Percentiles rank a stretch among this genome's conserved stretches.
Conservation (phyloP, 208 protist genomes). For the Leishmania aethiopica region DNA sequence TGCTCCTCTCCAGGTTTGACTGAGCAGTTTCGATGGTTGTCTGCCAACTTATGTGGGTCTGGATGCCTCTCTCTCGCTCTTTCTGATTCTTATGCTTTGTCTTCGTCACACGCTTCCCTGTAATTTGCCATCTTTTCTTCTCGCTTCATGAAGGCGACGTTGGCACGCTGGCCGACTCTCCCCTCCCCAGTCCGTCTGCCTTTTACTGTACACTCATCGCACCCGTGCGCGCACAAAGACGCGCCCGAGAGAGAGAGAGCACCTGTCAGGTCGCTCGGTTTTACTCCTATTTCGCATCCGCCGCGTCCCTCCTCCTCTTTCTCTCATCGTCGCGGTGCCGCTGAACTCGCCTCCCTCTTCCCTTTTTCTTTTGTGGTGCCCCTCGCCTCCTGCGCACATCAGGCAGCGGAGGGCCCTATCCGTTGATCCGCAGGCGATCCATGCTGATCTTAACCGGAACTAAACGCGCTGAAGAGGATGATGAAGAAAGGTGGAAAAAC, state of each 20-base stretch:
- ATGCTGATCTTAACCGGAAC: background rate
- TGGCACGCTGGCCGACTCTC: background rate
- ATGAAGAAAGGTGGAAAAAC: background rate
- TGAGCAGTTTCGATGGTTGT: background rate
- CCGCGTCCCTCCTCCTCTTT: background rate
- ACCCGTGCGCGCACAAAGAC: background rate
- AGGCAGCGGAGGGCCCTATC: background rate
- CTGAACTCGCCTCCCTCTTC: background rate
- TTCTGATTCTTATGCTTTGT: background rate
- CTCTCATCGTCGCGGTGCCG: background rate
- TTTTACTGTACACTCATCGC: background rate
- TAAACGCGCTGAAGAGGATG: background rate
- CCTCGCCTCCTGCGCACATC: background rate
- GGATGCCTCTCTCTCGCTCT: background rate
- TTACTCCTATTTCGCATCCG: background rate
- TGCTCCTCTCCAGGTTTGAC: background rate
- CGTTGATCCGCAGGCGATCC: background rate
- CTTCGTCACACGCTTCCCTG: conserved; percentile 9
- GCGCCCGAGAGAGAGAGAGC: background rate
- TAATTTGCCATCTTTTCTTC: background rate
- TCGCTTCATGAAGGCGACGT: background rate
- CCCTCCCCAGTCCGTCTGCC: background rate
- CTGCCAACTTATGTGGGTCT: background rate
- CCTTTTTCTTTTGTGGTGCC: background rate
- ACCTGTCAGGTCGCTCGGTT: background rate